Evolutionary conservation across 805 yeast species (phyloP), one percentile per base, ranked within the genome.

Genomic region (Jamesozyma rosinii): DNA sequence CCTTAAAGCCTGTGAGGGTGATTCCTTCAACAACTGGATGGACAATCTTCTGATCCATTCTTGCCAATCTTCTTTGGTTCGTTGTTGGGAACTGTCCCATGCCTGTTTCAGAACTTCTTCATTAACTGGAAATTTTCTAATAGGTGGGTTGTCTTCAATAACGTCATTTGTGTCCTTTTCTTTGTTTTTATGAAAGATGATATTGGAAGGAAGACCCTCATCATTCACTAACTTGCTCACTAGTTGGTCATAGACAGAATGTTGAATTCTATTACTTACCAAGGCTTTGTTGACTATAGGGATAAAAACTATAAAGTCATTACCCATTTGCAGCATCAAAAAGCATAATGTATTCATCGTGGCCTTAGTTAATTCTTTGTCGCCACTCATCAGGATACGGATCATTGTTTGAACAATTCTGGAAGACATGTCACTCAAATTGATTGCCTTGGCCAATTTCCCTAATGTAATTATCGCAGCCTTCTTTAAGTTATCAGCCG

Each of bases 31-130:
- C 29, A 92, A 63, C 56, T 88, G 96, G 41, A 87, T 83, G 52
- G 92, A 80, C 38, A 92, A 69, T 45, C 92, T 71, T 46, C 95
- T 76, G 50, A 88, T 79, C 99, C 99, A 92, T 57, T 92, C 97
- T 53, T 84, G 90, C 98, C 98, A 92, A 52, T 92, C 98, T 53
- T 89, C 97, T 52, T 81, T 80, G 0, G 97, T 86, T 41, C 94
- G 75, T 50, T 90, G 77, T 51, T 86, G 90, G 20, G 84, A 76
- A 22, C 95, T 83, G 52, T 88, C 95, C 97, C 98, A 92, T 1
- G 89, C 86, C 36, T 77, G 76, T 54, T 85, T 81, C 53, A 92
- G 68, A 8, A 69, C 69, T 42, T 70, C 71, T 50, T 77, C 81
- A 49, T 78, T 78, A 3, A 78, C 76, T 0, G 95, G 89, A 10